Evolutionary conservation across 2,329 filamentous ascomycete species (phyloP), one percentile per base, ranked within the genome.

Genomic region (Xylaria sp.): DNA sequence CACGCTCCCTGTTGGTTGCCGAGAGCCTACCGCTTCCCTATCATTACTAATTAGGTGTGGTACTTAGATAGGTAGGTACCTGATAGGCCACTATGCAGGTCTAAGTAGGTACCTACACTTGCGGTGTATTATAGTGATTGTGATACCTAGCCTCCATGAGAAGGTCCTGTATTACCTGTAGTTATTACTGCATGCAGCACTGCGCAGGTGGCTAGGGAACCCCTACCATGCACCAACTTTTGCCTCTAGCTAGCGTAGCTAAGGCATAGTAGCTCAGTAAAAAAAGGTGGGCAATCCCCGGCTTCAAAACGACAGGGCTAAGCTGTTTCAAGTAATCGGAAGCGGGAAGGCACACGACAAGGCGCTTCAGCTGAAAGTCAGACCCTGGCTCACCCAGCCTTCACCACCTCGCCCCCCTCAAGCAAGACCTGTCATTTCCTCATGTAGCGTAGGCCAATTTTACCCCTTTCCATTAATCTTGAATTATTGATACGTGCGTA

Each of bases 321-420:
- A 34, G 27, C 67, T 47, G 8, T 21, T 67, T 67, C 60, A 7
- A 19, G 67, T 42, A 67, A 64, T 56, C 19, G 4, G 45, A 65
- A 64, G 67, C 64, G 67, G 56, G 32, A 61, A 65, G 32, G 34
- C 47, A 36, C 32, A 39, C 27, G 53, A 48, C 51, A 63, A 21
- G 12, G 32, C 58, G 60, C 59, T 39, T 61, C 51, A 69, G 67
- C 67, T 69, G 64, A 67, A 67, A 60, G 12, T 34, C 48, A n/a
- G 55, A 67, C 39, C 53, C 67, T 66, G 67, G 62, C 55, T 50
- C 53, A 39, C 21, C 48, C 47, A 54, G 57, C 57, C 56, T 57
- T 56, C 17, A 11, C 36, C 27, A 42, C 17, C 32, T n/a, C n/a
- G n/a, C n/a, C n/a, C n/a, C n/a, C n/a, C n/a, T n/a, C 30, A 39